Percentiles rank a stretch among this genome's conserved stretches.
These are phyloP conservation scores for Vitis vinifera DNA, from an alignment of 164 flowering plant genomes.

Conservation along the genomic window DNA sequence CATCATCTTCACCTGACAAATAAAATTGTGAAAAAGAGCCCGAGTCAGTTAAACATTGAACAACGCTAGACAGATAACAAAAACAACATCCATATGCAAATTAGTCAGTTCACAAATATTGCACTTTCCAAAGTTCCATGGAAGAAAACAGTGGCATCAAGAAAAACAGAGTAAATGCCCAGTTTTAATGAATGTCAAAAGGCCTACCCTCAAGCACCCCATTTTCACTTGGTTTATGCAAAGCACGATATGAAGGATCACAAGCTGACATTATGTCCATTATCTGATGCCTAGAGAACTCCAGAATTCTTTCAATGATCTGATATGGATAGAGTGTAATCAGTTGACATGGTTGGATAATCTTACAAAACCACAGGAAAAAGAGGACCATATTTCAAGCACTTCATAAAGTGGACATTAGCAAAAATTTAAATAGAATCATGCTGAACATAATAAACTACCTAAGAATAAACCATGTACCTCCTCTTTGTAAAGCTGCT, in stretches of 20 bases:
- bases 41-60: neutral
- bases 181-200: neutral
- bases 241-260: slow-evolving; percentile 88
- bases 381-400: neutral
- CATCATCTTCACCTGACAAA: slow-evolving; percentile 71
- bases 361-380: no score
- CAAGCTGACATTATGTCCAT: slow-evolving; percentile 77
- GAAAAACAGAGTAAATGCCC: neutral
- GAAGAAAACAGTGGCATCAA: neutral
- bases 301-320: slow-evolving; percentile 94
- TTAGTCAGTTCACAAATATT: neutral
- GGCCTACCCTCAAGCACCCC: slow-evolving; percentile 61
- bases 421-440: neutral
- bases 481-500: slow-evolving; percentile 94
- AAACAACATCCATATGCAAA: neutral
- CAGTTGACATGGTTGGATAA: neutral
- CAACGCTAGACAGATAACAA: neutral
- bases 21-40: neutral
- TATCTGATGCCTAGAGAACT: slow-evolving; percentile 87
- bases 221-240: slow-evolving; percentile 74
- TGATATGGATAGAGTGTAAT: slow-evolving; percentile 20
- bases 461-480: slow-evolving; percentile 31
- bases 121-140: neutral
- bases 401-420: neutral
- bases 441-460: neutral